Evolutionary conservation across 352 stramenopile species (phyloP), one percentile per base, ranked within the genome.

Genomic region (Hyaloperonospora brassicae): DNA sequence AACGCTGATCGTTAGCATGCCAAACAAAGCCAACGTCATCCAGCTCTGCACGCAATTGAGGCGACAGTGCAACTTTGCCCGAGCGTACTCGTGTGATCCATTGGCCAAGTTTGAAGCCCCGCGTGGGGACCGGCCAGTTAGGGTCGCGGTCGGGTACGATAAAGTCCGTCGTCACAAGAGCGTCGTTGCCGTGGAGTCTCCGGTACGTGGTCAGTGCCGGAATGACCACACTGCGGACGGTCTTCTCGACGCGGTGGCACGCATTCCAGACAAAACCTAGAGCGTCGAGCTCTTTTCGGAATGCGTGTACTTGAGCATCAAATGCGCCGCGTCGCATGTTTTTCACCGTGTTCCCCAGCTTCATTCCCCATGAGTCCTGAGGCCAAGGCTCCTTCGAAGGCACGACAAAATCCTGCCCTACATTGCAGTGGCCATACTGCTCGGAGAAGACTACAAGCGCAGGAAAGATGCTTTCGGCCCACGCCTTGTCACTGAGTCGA

Each of bases 261-360:
- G 78, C 72, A 50, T 86, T 93, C 93, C 93, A 98, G 25, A 96
- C 71, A 62, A 98, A 98, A n/a, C 88, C 90, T 22, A 97, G 57
- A 12, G 64, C 63, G 31, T 97, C 78, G 5, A 98, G 70, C 39
- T 93, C 73, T 10, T 78, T 59, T 10, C 71, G 70, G 51, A 84
- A 69, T 0, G 66, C 58, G 21, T 85, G 84, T 6, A 97, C 80
- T 66, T 97, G 94, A 14, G 70, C 41, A 36, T 73, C 66, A 51
- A 87, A 92, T 0, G 86, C 86, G 40, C 87, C 83, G 27, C 72
- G 70, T 43, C 93, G 85, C 55, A 98, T 97, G 41, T 87, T 89
- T 64, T 95, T 95, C 14, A 97, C 90, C 2, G 87, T 86, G 30
- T 91, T 76, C 8, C 93, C 93, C 10, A 98, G 70, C 17, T 88